Conservation (phyloP, 2,329 filamentous ascomycete species). For the Cladosporium sp. region DNA sequence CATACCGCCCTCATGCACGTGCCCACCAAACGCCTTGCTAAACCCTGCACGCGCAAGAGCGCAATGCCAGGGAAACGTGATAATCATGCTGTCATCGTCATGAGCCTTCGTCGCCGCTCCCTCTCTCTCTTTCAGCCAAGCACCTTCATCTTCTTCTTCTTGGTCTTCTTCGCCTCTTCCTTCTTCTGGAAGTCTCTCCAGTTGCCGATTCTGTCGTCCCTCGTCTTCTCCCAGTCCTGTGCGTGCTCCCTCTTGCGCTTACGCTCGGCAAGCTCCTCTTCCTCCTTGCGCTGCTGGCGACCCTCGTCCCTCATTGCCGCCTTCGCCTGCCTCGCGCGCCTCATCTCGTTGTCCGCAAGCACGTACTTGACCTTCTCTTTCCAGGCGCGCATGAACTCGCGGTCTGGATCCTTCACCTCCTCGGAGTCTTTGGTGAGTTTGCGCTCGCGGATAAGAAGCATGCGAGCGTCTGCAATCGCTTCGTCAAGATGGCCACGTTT, state of each 20-base stretch:
- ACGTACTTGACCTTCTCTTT: conserved; percentile 86
- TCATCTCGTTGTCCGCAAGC: conserved; percentile 87
- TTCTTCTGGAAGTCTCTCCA: conserved; percentile 89
- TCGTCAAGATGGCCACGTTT: conserved; percentile 84
- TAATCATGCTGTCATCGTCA: conserved; percentile 4
- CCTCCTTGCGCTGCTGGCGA: conserved; percentile 78
- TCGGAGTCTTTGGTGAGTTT: conserved; percentile 89
- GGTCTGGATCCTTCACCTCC: conserved; percentile 71
- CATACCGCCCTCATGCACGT: background rate
- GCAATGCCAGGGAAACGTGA: background rate
- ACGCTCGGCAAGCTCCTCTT: conserved; percentile 73
- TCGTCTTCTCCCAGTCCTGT: conserved; percentile 89
- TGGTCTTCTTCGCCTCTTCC: conserved; percentile 20
- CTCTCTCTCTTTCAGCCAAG: conserved; percentile 10
- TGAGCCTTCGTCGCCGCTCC: background rate
- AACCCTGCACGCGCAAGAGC: background rate
- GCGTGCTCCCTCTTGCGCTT: conserved; percentile 77
- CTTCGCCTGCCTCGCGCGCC: conserved; percentile 81
- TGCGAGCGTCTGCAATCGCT: conserved; percentile 91
- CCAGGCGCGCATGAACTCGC: conserved; percentile 83
- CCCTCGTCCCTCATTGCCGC: conserved; percentile 97
- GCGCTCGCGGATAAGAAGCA: conserved; percentile 89
- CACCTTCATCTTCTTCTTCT: conserved; percentile 23
- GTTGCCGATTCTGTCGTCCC: conserved; percentile 87
- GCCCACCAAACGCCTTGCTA: conserved; percentile 17